Evolutionary conservation across 805 yeast genomes (phyloP).

Genomic region (Lipomyces starkeyi): DNA sequence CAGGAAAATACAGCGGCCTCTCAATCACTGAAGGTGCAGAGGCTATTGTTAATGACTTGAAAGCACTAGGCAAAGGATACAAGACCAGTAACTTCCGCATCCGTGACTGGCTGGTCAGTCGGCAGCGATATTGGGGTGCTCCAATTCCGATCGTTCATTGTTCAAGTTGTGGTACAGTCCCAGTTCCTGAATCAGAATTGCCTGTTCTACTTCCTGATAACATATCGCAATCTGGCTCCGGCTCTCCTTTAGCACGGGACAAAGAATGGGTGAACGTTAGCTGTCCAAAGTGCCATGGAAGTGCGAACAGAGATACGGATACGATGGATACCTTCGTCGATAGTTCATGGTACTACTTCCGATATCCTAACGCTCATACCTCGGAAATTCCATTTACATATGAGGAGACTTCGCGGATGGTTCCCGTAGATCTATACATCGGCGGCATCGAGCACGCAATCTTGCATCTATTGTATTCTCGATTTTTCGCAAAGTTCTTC

Average conservation of each 20-base stretch:
- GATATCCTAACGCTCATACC: constrained; percentile 80
- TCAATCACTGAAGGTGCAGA: constrained; percentile 57
- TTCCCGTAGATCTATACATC: constrained; percentile 89
- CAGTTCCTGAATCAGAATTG: constrained; percentile 85
- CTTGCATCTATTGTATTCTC: constrained; percentile 81
- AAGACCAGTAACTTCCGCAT: constrained; percentile 62
- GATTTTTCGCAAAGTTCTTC: constrained; percentile 84
- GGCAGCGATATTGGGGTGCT: constrained; percentile 98
- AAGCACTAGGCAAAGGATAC: constrained; percentile 51
- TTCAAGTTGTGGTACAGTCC: constrained; percentile 81
- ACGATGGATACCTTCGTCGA: constrained; percentile 99
- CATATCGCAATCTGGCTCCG: constrained; percentile 50
- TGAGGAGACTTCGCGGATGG: constrained; percentile 54
- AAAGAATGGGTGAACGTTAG: constrained; percentile 70
- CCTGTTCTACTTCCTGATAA: constrained; percentile 79
- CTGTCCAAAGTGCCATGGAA: constrained; percentile 77
- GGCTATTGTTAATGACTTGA: constrained; percentile 54
- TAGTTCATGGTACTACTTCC: constrained; percentile 93
- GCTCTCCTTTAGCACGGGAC: constrained; percentile 72
- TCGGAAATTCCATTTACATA: constrained; percentile 57
- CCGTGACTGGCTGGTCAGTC: constrained; percentile 92
- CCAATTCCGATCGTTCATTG: constrained; percentile 97
- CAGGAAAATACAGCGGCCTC: constrained; percentile 60
- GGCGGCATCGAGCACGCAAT: constrained; percentile 99
- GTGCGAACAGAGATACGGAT: constrained; percentile 89